These are phyloP conservation scores for Erythrophleum fordii DNA, from an alignment of 306 rosid species.

Conservation along the genomic window DNA sequence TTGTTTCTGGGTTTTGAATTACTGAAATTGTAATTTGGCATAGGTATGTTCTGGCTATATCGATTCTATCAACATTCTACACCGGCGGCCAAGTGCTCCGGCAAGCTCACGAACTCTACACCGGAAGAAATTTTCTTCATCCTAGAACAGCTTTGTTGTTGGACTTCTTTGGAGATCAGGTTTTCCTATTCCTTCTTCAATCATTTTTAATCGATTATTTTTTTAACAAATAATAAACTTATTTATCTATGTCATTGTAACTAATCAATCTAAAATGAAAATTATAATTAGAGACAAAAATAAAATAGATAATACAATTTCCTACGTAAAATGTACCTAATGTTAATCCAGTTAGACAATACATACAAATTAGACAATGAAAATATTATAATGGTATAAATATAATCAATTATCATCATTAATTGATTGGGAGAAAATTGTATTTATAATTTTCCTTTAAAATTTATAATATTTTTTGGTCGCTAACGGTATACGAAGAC, in stretches of 20 bases:
- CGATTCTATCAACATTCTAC: slow-evolving; percentile 61
- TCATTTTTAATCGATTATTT: not conserved
- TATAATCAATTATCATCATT: too few species aligned
- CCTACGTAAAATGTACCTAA: too few species aligned
- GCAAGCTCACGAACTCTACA: slow-evolving; percentile 50
- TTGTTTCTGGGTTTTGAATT: not conserved
- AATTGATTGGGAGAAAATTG: too few species aligned
- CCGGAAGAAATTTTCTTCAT: slow-evolving; percentile 39
- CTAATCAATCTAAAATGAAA: too few species aligned
- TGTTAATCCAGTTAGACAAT: too few species aligned
- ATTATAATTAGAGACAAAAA: too few species aligned
- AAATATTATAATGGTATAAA: too few species aligned
- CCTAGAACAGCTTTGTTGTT: slow-evolving; percentile 40
- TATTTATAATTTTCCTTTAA: too few species aligned
- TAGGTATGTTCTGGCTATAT: slow-evolving; percentile 67
- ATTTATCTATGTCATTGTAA: too few species aligned
- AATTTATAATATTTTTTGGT: slow-evolving; percentile 7
- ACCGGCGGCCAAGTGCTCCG: slow-evolving; percentile 52
- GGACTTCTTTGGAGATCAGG: slow-evolving; percentile 86
- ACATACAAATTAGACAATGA: too few species aligned
- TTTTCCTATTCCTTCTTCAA: slow-evolving; percentile 18
- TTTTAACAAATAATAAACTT: too few species aligned
- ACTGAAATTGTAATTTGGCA: not conserved
- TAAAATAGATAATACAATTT: too few species aligned
- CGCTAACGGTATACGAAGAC: slow-evolving; percentile 3